Evolutionary conservation across 805 yeast species (phyloP).

Genomic region (Lipomyces spencermartinsiae): DNA sequence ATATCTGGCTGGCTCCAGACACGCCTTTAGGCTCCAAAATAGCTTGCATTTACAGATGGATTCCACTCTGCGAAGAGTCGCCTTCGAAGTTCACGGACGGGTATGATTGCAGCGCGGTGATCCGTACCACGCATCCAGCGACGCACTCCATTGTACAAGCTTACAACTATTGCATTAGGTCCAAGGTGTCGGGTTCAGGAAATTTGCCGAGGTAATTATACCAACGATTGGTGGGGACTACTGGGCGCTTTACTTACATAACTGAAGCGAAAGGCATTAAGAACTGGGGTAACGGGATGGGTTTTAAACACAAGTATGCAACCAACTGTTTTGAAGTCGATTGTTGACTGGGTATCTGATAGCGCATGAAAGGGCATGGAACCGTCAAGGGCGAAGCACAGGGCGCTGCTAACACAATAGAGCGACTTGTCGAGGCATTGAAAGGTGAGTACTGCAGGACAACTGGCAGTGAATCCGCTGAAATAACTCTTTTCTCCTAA

Average conservation of each 20-base stretch:
- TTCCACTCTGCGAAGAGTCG: not conserved
- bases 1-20: no score
- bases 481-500: not conserved
- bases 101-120: not conserved
- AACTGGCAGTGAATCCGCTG: not conserved
- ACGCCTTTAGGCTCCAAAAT: not conserved
- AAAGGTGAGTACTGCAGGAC: conserved; percentile 14
- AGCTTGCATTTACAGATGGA: not conserved
- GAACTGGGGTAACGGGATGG: conserved; percentile 23
- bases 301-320: conserved; percentile 28
- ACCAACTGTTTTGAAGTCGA: not conserved
- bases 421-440: conserved; percentile 13
- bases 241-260: no score
- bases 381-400: conserved; percentile 33
- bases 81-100: conserved; percentile 12
- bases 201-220: conserved; percentile 24
- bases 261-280: conserved; percentile 13
- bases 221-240: not conserved
- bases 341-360: not conserved
- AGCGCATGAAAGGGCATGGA: conserved; percentile 17
- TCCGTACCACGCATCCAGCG: not conserved
- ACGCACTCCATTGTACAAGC: not conserved
- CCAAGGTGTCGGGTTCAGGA: conserved; percentile 29
- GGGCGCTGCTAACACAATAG: conserved; percentile 4
- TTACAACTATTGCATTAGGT: conserved; percentile 14